These are phyloP conservation scores for Stenogyne calaminthoides DNA, from an alignment of 305 asterid species.

Conservation along the genomic window DNA sequence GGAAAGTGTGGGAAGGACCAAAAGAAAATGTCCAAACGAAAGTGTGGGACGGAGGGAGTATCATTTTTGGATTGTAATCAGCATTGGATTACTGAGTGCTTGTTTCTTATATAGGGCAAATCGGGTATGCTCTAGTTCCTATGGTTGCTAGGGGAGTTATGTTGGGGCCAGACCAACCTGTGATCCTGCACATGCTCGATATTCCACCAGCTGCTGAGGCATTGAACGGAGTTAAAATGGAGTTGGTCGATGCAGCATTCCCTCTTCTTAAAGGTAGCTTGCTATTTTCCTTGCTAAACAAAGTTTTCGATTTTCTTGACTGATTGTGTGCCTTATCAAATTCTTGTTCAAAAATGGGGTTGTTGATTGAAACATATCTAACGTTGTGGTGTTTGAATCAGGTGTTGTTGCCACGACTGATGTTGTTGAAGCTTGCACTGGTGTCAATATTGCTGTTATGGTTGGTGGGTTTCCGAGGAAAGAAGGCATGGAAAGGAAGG, in stretches of 20 bases:
- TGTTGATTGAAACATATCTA: neutral
- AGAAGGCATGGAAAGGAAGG: constrained; percentile 98
- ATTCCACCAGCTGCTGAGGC: constrained; percentile 94
- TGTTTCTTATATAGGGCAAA: constrained; percentile 59
- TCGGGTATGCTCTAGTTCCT: constrained; percentile 81
- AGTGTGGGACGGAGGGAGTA: too few species aligned
- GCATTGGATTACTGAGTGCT: neutral
- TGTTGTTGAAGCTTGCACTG: constrained; percentile 81
- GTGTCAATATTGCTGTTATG: constrained; percentile 86
- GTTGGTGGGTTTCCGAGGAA: constrained; percentile 99
- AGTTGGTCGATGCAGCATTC: constrained; percentile 88
- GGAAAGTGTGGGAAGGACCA: too few species aligned
- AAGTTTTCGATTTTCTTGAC: constrained; percentile 11
- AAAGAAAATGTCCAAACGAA: too few species aligned
- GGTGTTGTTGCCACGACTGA: constrained; percentile 96
- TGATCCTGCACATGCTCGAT: constrained; percentile 93
- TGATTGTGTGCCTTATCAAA: neutral
- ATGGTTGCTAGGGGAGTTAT: constrained; percentile 94
- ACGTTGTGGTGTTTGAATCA: constrained; percentile 14
- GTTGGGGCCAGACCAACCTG: constrained; percentile 95
- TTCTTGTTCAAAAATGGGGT: neutral
- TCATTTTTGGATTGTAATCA: neutral
- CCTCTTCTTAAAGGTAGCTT: constrained; percentile 78
- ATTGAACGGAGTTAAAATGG: constrained; percentile 90
- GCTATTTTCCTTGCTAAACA: neutral